Evolutionary conservation across 202 grass and related monocot genomes (phyloP).

Genomic region (Sporobolus alterniflorus): DNA sequence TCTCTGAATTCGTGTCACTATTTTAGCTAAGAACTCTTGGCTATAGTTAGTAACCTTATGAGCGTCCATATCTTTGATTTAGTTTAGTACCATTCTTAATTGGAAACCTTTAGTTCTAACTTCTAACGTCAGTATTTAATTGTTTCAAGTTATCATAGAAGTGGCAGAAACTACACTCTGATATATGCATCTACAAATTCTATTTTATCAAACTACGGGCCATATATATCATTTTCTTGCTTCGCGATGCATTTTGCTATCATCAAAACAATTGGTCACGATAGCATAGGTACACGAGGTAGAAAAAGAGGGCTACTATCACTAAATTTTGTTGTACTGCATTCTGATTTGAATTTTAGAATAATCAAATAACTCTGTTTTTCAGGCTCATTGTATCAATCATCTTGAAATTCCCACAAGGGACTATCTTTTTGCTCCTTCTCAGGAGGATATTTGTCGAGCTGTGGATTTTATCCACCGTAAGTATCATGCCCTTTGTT

Average conservation of each 20-base stretch:
- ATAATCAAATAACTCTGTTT: constrained; percentile 14
- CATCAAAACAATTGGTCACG: neutral
- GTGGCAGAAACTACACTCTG: neutral
- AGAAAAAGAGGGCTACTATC: neutral
- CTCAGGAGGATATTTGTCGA: constrained; percentile 56
- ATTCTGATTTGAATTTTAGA: neutral
- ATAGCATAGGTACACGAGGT: neutral
- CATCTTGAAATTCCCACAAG: constrained; percentile 87
- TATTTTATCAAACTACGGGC: neutral
- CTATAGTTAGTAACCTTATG: neutral
- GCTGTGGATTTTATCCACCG: constrained; percentile 84
- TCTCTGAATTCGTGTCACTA: neutral
- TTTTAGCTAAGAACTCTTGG: neutral
- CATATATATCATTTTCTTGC: neutral
- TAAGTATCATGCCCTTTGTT: constrained; percentile 46
- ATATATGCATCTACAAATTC: neutral
- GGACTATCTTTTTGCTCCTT: constrained; percentile 87
- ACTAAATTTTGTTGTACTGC: neutral
- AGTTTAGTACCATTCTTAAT: neutral
- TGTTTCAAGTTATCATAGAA: neutral
- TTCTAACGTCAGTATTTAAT: neutral
- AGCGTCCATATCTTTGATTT: neutral
- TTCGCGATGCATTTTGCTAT: neutral
- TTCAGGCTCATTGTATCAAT: constrained; percentile 67
- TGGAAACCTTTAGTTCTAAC: neutral